Percentiles rank a stretch among this genome's conserved stretches.
phyloP scores from a whole-genome alignment of 108 stramenopile genomes.

The Asterionellopsis glacialis region DNA sequence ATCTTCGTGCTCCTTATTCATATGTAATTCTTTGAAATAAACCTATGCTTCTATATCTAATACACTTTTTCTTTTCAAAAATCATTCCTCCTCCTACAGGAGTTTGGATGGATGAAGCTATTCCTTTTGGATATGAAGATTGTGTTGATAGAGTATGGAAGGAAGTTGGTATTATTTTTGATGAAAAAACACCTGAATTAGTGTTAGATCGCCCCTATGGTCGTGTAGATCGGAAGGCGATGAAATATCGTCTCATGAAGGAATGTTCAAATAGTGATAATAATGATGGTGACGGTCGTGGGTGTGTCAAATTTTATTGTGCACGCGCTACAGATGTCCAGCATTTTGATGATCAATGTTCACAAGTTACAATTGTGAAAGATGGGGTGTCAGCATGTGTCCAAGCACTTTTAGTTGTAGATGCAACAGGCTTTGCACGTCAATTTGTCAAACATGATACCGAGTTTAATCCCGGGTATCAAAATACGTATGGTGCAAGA shows the following conservation, averaged over 20 bases:
- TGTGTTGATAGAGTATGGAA: constrained; percentile 15
- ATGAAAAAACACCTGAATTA: constrained; percentile 5
- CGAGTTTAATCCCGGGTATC: constrained; percentile 13
- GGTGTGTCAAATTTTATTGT: neutral
- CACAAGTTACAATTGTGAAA: neutral
- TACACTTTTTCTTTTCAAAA: no score
- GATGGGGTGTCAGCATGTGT: neutral
- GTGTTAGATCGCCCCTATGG: constrained; percentile 12
- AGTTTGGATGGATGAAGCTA: constrained; percentile 21
- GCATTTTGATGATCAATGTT: constrained; percentile 2
- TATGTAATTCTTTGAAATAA: no score
- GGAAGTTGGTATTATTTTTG: constrained; percentile 8
- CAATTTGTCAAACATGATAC: constrained; percentile 7
- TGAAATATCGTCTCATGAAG: constrained; percentile 11
- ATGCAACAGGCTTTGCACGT: constrained; percentile 15
- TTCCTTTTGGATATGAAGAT: constrained; percentile 9
- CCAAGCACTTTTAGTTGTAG: constrained; percentile 7
- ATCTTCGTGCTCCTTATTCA: no score
- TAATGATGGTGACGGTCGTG: neutral
- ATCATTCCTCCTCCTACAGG: no score
- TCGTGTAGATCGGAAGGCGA: constrained; percentile 7
- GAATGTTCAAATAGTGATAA: neutral
- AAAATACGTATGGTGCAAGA: constrained; percentile 15
- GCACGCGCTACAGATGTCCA: constrained; percentile 1
- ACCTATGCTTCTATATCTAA: no score